These are phyloP conservation scores for Diplodia sapinea DNA, from an alignment of 2,329 filamentous ascomycete genomes.

Conservation along the genomic window DNA sequence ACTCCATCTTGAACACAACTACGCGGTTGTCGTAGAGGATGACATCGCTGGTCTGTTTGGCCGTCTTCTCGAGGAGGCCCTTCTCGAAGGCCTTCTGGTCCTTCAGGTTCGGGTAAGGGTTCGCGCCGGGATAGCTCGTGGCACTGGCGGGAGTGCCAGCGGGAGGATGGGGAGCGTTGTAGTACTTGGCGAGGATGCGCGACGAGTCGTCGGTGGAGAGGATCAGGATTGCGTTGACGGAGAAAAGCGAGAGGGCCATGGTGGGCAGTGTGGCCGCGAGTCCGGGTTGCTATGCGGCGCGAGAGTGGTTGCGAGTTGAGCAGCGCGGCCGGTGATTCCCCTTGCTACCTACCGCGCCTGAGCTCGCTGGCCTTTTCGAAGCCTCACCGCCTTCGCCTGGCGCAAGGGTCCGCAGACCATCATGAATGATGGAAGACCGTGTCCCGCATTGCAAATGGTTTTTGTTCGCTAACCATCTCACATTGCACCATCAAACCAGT, in stretches of 20 bases:
- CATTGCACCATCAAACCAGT: too few relatives aligned
- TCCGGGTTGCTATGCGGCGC: constrained; percentile 13
- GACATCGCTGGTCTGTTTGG: constrained; percentile 93
- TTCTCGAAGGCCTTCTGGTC: constrained; percentile 97
- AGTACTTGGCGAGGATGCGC: constrained; percentile 94
- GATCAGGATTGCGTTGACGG: constrained; percentile 56
- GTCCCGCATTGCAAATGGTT: too few relatives aligned
- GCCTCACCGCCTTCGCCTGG: constrained; percentile 27
- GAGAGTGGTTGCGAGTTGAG: constrained; percentile 13
- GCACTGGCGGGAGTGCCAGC: constrained; percentile 63
- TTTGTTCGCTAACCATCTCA: too few relatives aligned
- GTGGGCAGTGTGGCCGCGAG: constrained; percentile 9
- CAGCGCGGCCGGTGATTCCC: constrained; percentile 27
- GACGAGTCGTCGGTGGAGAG: constrained; percentile 80
- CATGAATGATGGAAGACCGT: background rate
- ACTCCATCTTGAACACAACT: constrained; percentile 97
- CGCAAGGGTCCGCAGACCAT: background rate
- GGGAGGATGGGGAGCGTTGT: constrained; percentile 72
- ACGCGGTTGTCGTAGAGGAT: constrained; percentile 97
- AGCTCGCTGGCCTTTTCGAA: constrained; percentile 31
- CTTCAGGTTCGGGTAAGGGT: constrained; percentile 87
- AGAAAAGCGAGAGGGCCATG: constrained; percentile 59
- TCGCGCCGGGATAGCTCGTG: constrained; percentile 66
- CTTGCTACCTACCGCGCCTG: constrained; percentile 14
- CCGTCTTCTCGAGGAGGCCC: constrained; percentile 89